These are phyloP conservation scores for Scedosporium apiospermum DNA, from an alignment of 2,329 filamentous ascomycete species.

Conservation along the genomic window DNA sequence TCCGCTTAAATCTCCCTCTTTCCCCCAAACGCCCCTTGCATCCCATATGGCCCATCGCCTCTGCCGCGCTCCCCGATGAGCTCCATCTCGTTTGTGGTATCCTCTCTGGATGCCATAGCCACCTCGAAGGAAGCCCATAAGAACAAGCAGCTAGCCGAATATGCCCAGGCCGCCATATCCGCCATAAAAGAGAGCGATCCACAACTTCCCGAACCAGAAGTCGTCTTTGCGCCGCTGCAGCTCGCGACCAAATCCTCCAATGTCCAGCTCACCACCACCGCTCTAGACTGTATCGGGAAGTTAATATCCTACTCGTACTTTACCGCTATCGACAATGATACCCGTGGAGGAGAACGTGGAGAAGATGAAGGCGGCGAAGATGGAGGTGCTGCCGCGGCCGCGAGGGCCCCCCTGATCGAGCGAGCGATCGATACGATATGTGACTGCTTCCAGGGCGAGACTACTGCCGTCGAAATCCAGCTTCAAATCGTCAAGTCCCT, in stretches of 20 bases:
- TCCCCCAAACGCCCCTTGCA: background rate
- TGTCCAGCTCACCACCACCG: slow-evolving; percentile 76
- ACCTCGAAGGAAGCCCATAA: slow-evolving; percentile 84
- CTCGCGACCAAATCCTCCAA: slow-evolving; percentile 82
- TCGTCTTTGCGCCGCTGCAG: slow-evolving; percentile 84
- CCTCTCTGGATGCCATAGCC: slow-evolving; percentile 84
- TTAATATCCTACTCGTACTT: slow-evolving; percentile 99
- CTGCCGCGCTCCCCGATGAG: slow-evolving; percentile 57
- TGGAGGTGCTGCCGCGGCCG: slow-evolving; percentile 17
- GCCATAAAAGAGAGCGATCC: slow-evolving; percentile 81
- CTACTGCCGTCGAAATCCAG: slow-evolving; percentile 83
- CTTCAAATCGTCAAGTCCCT: slow-evolving; percentile 97
- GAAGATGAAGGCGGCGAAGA: background rate
- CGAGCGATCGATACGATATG: slow-evolving; percentile 98
- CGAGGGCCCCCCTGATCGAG: slow-evolving; percentile 72
- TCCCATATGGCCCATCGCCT: slow-evolving; percentile 34
- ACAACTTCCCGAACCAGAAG: slow-evolving; percentile 75
- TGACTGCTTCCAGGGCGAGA: slow-evolving; percentile 96
- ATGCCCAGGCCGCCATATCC: slow-evolving; percentile 69
- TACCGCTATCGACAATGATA: slow-evolving; percentile 40
- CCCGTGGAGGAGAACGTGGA: slow-evolving; percentile 22
- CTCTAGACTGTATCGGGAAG: slow-evolving; percentile 96
- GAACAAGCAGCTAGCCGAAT: slow-evolving; percentile 74
- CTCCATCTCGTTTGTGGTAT: slow-evolving; percentile 93
- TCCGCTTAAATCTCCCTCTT: background rate